Evolutionary conservation across 202 grass and related monocot genomes (phyloP).

Genomic region (Panicum hallii): DNA sequence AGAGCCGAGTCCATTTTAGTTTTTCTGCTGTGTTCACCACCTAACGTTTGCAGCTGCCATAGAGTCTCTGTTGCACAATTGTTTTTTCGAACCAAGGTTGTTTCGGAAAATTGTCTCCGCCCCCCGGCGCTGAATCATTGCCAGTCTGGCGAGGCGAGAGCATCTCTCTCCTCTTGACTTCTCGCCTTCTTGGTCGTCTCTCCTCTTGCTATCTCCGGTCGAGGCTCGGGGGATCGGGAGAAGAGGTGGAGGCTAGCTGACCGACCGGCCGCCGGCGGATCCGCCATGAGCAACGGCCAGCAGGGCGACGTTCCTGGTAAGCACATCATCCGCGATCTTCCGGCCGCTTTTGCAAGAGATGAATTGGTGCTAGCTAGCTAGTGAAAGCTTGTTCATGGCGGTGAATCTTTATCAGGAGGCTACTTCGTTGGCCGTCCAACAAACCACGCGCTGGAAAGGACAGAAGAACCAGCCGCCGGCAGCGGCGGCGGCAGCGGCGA

Average conservation of each 20-base stretch:
- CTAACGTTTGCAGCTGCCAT: neutral
- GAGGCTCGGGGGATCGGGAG: neutral
- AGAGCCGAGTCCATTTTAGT: neutral
- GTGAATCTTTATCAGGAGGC: neutral
- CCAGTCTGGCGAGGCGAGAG: neutral
- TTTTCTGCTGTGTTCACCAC: neutral
- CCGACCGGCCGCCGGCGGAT: neutral
- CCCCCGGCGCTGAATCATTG: neutral
- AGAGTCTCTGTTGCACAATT: neutral
- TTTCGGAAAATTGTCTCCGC: neutral
- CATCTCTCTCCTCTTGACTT: neutral
- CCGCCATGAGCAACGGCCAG: slow-evolving; percentile 45
- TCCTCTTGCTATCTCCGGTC: neutral
- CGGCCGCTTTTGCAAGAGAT: neutral
- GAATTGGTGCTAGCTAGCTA: no score
- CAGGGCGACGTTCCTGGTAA: slow-evolving; percentile 38
- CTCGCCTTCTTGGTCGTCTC: neutral
- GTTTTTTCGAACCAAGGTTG: neutral
- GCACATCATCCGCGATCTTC: neutral
- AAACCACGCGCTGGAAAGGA: neutral
- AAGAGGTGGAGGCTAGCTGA: neutral
- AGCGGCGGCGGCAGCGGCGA: neutral
- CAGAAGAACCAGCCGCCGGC: no score
- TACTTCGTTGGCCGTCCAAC: slow-evolving; percentile 14
- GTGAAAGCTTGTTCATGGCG: neutral